A percentile compares a stretch with the other conserved stretches of the same genome.
Evolutionary conservation across 2,329 filamentous ascomycete genomes (phyloP).

Genomic region (Rutstroemia sp.): DNA sequence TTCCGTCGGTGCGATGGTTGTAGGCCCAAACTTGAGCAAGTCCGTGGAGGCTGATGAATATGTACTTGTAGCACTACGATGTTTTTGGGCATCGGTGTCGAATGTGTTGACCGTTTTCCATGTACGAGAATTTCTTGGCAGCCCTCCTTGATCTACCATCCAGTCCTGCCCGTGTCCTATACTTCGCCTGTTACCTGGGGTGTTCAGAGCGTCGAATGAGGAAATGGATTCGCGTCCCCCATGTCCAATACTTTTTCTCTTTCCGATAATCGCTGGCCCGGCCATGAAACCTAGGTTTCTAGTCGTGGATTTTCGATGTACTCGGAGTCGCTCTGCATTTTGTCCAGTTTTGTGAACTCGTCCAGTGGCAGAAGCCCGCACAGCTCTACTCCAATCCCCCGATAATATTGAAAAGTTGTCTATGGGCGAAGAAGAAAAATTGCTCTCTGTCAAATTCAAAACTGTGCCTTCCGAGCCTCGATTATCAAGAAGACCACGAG

Average conservation of each 20-base stretch:
- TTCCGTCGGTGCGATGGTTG: conserved; percentile 18
- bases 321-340: not conserved
- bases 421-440: conserved; percentile 19
- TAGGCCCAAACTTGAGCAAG: conserved; percentile 2
- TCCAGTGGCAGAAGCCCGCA: conserved; percentile 1
- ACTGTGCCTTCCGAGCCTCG: conserved; percentile 8
- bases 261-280: not conserved
- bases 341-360: not conserved
- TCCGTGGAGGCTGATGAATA: conserved; percentile 2
- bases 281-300: conserved; percentile 16
- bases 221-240: conserved; percentile 17
- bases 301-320: conserved; percentile 10
- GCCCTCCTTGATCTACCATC: not conserved
- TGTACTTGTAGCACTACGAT: conserved; percentile 14
- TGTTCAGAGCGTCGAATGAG: conserved; percentile 8
- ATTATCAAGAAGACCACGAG: conserved; percentile 1
- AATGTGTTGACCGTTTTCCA: conserved; percentile 19
- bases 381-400: conserved; percentile 7
- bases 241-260: conserved; percentile 17
- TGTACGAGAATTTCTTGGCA: conserved; percentile 18
- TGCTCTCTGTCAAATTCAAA: conserved; percentile 20
- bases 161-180: conserved; percentile 24
- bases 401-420: conserved; percentile 20
- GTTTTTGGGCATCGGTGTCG: conserved; percentile 8
- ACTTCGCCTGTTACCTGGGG: conserved; percentile 13